These are phyloP conservation scores for Nakazawaea anatomiae DNA, from an alignment of 805 yeast species.

Conservation along the genomic window DNA sequence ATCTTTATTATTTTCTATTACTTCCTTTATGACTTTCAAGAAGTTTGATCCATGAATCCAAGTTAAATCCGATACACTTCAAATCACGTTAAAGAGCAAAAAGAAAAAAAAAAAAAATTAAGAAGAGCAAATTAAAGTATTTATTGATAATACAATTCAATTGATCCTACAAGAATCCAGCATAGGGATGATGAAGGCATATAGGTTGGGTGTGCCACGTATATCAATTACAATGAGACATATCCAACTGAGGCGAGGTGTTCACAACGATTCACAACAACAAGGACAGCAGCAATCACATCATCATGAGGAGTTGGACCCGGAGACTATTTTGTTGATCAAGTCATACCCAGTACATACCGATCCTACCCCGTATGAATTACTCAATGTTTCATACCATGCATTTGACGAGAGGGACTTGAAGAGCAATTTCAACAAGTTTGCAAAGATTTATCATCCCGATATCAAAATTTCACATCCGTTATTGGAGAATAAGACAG, in stretches of 20 bases:
- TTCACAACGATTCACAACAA: too few species aligned
- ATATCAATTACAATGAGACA: too few species aligned
- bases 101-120: too few species aligned
- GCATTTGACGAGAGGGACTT: slow-evolving; percentile 32
- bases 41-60: too few species aligned
- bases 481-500: slow-evolving; percentile 14
- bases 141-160: too few species aligned
- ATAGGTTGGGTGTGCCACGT: too few species aligned
- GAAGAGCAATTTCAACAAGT: slow-evolving; percentile 45
- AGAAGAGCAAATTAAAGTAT: too few species aligned
- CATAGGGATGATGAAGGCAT: too few species aligned
- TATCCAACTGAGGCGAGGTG: too few species aligned
- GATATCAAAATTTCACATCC: slow-evolving; percentile 31
- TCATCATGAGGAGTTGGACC: slow-evolving; percentile 12
- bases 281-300: not conserved
- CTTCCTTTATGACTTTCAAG: too few species aligned
- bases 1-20: too few species aligned
- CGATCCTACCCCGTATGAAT: slow-evolving; percentile 66
- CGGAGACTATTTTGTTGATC: slow-evolving; percentile 19
- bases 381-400: slow-evolving; percentile 39
- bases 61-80: not conserved
- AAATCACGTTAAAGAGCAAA: not conserved
- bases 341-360: slow-evolving; percentile 37
- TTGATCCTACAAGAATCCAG: too few species aligned
- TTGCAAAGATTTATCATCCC: slow-evolving; percentile 80